Evolutionary conservation across 805 yeast genomes (phyloP), one percentile per base, ranked within the genome.

Genomic region (Teunomyces lycoperdinae): DNA sequence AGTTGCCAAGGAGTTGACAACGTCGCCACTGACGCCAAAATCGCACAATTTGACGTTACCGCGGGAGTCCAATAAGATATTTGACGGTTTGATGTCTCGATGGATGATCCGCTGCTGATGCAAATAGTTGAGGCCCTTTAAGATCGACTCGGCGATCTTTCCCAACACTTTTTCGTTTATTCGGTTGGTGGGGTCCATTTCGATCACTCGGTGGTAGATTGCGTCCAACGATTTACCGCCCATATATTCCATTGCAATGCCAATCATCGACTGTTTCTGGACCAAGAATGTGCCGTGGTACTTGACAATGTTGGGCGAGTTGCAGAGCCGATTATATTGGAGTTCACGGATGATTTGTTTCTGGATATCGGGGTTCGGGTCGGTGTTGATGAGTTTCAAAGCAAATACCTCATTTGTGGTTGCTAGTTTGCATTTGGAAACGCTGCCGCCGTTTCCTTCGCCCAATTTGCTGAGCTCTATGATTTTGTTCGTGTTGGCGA

Each of bases 21-120:
- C 96, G 61, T 89, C 97, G 9, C 99, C 99, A 61, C 96, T 85
- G 26, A 94, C 99, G 16, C 99, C 99, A 71, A 94, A 94, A 69
- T 94, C 99, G 69, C 98, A 92, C 45, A 94, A 71, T 64, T 94
- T 94, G 44, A 92, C 91, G 60, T 87, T 84, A 2, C 99, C 99
- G 14, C 71, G 56, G 3, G 69, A 63, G 61, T 88, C 91, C 24
- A 94, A 67, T 48, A 94, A 67, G 47, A 94, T 91, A 62, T 94
- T 94, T 53, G 91, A 96, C 2, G 99, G 99, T 63, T 94, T 94
- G 55, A 94, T 91, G 66, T 94, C 99, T 53, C 99, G 77, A 66
- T 94, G 99, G 54, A 94, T 90, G 54, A 94, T 89, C 53, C 84
- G 81, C 50, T 88, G 85, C 60, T 84, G 88, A 65, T 94, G 96